Evolutionary conservation across 1,139 yeast genomes (phyloP).

Genomic region (Taiozyma sp.): DNA sequence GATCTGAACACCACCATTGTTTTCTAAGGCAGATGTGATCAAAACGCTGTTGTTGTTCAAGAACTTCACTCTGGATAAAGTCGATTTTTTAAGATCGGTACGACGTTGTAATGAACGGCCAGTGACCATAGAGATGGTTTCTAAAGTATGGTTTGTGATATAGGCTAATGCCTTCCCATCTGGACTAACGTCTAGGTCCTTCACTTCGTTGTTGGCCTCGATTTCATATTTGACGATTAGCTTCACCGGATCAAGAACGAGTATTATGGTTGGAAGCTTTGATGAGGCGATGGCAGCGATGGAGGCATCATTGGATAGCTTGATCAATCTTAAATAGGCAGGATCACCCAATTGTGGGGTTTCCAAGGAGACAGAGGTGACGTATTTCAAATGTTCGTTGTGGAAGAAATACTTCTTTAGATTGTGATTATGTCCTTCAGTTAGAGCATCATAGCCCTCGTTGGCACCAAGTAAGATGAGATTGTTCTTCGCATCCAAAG

Average conservation of each 20-base stretch:
- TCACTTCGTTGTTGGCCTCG: slow-evolving; percentile 50
- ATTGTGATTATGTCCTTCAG: slow-evolving; percentile 62
- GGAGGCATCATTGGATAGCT: slow-evolving; percentile 49
- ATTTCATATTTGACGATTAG: slow-evolving; percentile 52
- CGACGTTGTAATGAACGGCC: slow-evolving; percentile 28
- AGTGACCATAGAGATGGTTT: slow-evolving; percentile 30
- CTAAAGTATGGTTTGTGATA: slow-evolving; percentile 36
- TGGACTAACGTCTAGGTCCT: slow-evolving; percentile 44
- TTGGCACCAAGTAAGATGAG: slow-evolving; percentile 72
- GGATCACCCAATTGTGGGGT: slow-evolving; percentile 4
- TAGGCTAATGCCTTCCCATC: slow-evolving; percentile 55
- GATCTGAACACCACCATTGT: slow-evolving; percentile 37
- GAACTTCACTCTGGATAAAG: slow-evolving; percentile 58
- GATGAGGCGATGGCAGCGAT: slow-evolving; percentile 68
- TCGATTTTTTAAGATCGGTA: slow-evolving; percentile 22
- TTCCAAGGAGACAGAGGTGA: slow-evolving; percentile 51
- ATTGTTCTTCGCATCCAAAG: slow-evolving; percentile 53
- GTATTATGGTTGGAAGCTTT: slow-evolving; percentile 51
- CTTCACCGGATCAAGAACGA: slow-evolving; percentile 55
- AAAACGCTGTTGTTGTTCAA: slow-evolving; percentile 33
- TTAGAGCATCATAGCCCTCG: slow-evolving; percentile 52
- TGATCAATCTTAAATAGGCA: slow-evolving; percentile 53
- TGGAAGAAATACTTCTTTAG: slow-evolving; percentile 57
- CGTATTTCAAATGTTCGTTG: slow-evolving; percentile 42
- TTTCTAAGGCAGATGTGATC: slow-evolving; percentile 47